These are phyloP conservation scores for Penicillium roqueforti DNA, from an alignment of 495 filamentous ascomycete genomes.

Conservation along the genomic window DNA sequence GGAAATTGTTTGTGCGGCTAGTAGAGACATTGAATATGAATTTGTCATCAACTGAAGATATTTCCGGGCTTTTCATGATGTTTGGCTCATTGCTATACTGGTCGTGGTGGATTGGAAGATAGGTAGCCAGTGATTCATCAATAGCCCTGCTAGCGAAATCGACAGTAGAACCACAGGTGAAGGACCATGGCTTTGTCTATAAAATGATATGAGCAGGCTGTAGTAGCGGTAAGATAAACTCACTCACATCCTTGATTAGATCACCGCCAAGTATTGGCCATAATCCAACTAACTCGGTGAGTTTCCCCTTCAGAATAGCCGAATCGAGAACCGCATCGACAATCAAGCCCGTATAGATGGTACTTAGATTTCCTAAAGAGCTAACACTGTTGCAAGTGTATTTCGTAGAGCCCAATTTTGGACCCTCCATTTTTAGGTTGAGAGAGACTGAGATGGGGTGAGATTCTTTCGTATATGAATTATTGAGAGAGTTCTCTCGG, in stretches of 20 bases:
- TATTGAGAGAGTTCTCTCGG: too few species aligned
- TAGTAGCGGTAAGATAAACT: not conserved
- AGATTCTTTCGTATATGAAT: not conserved
- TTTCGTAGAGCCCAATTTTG: not conserved
- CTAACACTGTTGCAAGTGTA: not conserved
- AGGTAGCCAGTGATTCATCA: not conserved
- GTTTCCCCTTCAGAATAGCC: not conserved
- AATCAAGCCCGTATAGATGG: not conserved
- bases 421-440: not conserved
- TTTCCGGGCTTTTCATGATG: not conserved
- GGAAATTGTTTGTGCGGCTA: not conserved
- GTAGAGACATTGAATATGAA: not conserved
- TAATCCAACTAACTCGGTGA: not conserved
- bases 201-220: not conserved
- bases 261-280: not conserved
- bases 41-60: not conserved
- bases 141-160: not conserved
- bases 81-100: not conserved
- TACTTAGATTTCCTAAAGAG: not conserved
- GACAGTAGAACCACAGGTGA: not conserved
- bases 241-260: not conserved
- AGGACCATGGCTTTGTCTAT: not conserved
- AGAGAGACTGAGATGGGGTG: too few species aligned
- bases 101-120: not conserved
- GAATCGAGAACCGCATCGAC: not conserved